phyloP scores from a whole-genome alignment of 331 rosid genomes.

The Telfairia occidentalis region DNA sequence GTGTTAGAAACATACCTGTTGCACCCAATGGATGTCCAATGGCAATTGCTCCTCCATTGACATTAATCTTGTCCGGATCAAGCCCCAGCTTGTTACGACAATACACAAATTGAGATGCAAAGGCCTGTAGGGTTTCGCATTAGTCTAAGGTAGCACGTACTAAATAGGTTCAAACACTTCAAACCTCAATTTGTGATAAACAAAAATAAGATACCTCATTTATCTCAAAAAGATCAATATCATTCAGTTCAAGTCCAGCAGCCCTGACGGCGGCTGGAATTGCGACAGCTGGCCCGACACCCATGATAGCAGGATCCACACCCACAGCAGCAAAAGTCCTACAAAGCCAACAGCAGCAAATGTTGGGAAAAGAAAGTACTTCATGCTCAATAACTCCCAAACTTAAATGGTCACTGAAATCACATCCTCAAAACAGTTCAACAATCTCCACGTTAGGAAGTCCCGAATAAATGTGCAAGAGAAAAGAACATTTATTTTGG shows the following conservation, averaged over 20 bases:
- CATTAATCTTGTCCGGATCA: slow-evolving; percentile 84
- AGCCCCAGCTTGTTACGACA: slow-evolving; percentile 84
- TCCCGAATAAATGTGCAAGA: neutral
- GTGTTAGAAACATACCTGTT: slow-evolving; percentile 43
- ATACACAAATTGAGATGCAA: slow-evolving; percentile 86
- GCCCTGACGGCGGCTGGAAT: slow-evolving; percentile 93
- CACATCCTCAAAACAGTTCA: neutral
- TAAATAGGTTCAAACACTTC: neutral
- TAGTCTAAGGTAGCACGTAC: neutral
- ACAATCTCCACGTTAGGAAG: neutral
- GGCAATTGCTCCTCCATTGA: slow-evolving; percentile 94
- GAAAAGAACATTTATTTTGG: neutral
- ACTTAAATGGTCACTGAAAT: neutral
- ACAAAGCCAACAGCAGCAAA: slow-evolving; percentile 11
- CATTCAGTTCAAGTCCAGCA: slow-evolving; percentile 82
- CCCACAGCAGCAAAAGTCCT: slow-evolving; percentile 94
- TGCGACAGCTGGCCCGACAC: slow-evolving; percentile 91
- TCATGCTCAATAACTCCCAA: neutral
- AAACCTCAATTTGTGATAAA: neutral
- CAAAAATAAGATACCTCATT: slow-evolving; percentile 55
- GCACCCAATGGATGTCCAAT: slow-evolving; percentile 95
- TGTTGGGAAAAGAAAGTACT: neutral
- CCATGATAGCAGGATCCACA: slow-evolving; percentile 97
- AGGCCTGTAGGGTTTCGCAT: slow-evolving; percentile 41
- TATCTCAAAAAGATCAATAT: slow-evolving; percentile 86